Evolutionary conservation across 345 rosid species (phyloP), one percentile per base, ranked within the genome.

Genomic region (Gossypium raimondii): DNA sequence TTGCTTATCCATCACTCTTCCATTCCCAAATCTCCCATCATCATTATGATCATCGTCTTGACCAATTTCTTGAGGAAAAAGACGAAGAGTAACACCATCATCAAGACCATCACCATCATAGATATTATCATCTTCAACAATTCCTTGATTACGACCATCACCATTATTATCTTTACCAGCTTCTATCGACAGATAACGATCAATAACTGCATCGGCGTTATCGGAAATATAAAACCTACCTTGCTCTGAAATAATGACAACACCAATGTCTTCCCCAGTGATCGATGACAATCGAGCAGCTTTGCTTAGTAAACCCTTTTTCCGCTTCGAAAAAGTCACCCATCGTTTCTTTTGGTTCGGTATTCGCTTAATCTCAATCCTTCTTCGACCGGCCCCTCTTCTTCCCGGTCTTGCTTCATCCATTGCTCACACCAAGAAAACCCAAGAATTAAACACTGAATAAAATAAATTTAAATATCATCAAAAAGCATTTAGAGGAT

Each of bases 171-270:
- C 50, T 65, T 41, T 18, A 12, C n/a, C 6, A 1, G 38, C 6
- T 29, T 29, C 38, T 29, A n/a, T 57, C 3, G 41, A 48, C 12
- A 2, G 41, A 68, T 6, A 50, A 14, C 11, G 72, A 8, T 24
- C 6, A 25, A 68, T 0, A 7, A 68, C 44, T 7, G 22, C 18
- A 24, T 68, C 57, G 10, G 56, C 22, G 17, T 48, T 68, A 1
- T 68, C 58, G 29, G 72, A 68, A 50, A 22, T 68, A 50, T 68
- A 48, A 67, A 67, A 41, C 72, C 57, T 67, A 7, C 72, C 57
- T 17, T 67, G 20, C 25, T 67, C 57, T 11, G 72, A 67, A 13
- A 67, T 67, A 47, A 67, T 24, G 41, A 67, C 9, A 3, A 67
- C 55, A 7, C 22, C 72, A 14, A 67, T 67, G 1, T 47, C 20